Evolutionary conservation across 1,284 basidiomycete genomes (phyloP), one percentile per base, ranked within the genome.

Genomic region (Cryptococcus deneoformans): DNA sequence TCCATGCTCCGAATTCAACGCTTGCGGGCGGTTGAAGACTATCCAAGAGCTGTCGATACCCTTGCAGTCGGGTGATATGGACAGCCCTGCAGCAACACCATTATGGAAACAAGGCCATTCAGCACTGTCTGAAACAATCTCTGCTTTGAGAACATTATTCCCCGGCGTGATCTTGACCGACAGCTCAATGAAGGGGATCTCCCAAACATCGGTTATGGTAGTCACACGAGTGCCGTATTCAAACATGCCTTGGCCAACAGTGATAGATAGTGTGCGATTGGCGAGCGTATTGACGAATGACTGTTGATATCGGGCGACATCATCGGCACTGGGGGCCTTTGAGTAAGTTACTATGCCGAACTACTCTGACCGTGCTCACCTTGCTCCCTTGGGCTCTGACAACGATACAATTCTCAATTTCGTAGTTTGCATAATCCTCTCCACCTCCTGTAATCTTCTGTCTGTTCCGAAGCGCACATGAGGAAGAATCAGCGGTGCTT

Each of bases 71-170:
- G 88, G 85, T 0, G 88, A 86, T 52, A 93, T 86, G 5, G 89
- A 86, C 56, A 99, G 77, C 1, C 89, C 95, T 1, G 92, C 89
- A 1, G 93, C 90, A 0, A 96, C 94, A 14, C 96, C 96, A 62
- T 96, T 95, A 77, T 99, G 94, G 76, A 99, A 99, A 60, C 93
- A 89, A 14, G 92, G 92, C 96, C 95, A 99, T 56, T 84, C 85
- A 8, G 86, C 77, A 42, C 86, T 86, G 46, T 95, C 93, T 0
- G 87, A 84, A 2, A 81, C 73, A 42, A 89, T 81, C 52, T 72
- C 70, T 6, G 73, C 69, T 53, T 61, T 86, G 79, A 35, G 88
- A 85, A 68, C 56, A 10, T 65, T 58, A 49, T 71, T 75, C 16
- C 58, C 61, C 1, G 72, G 73, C 56, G 88, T 84, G 14, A 93